Evolutionary conservation across 148 eudicot species (phyloP), one percentile per base, ranked within the genome.

Genomic region (Rhododendron molle): DNA sequence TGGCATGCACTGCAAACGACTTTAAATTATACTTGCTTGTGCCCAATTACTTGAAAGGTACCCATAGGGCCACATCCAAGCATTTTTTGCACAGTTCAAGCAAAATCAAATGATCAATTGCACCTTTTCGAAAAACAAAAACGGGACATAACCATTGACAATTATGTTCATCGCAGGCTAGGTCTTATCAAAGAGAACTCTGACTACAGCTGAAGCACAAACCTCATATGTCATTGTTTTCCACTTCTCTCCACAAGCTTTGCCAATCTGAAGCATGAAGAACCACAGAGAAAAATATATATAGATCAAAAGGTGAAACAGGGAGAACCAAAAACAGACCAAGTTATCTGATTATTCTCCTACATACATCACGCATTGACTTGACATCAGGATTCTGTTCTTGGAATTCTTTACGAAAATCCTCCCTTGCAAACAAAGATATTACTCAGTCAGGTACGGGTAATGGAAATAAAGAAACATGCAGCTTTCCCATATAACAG

Each of bases 181-280:
- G 7, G 15, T 74, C 26, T 40, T 65, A 56, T n/a, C 46, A 7
- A 49, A 78, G n/a, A 74, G n/a, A 50, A 76, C 30, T 12, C 40
- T 72, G 65, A 71, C 44, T 83, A 1, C 36, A 81, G 62, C 77
- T 71, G 78, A 80, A 85, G 40, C 43, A 76, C 62, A 88, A 85
- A 95, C 98, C 97, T 96, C 98, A 80, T 94, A 96, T 34, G 93
- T 92, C 99, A 96, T 95, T 74, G 90, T 89, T 84, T 90, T 95
- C 99, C 99, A 96, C 90, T 94, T 96, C 88, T 92, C 96, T 81
- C 99, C 99, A 88, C 98, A 90, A 85, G 96, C 97, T 89, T 96
- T 96, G 79, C 96, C 98, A 82, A 96, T 62, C 99, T 96, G 90
- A 81, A 80, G 73, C 71, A 73, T 60, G 36, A 81, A 84, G 46